A percentile compares a stretch with the other conserved stretches of the same genome.
These are phyloP conservation scores for Coniochaeta hoffmannii DNA, from an alignment of 2,329 filamentous ascomycete genomes.

Conservation along the genomic window DNA sequence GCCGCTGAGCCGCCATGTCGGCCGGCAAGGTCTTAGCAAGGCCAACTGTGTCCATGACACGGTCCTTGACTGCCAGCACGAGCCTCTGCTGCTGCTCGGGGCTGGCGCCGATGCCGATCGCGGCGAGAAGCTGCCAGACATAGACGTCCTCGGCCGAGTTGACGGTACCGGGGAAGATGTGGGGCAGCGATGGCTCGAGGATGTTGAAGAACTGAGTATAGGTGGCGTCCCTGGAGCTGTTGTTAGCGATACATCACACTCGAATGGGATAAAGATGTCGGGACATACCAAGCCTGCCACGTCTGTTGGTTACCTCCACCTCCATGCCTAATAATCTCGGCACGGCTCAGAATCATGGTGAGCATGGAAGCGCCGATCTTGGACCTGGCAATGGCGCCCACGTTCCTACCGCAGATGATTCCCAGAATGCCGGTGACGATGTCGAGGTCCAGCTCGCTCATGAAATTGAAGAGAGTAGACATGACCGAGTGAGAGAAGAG, in stretches of 20 bases:
- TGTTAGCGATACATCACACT: slow-evolving; percentile 21
- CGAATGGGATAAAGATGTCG: not conserved
- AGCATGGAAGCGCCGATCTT: slow-evolving; percentile 84
- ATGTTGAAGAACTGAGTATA: slow-evolving; percentile 85
- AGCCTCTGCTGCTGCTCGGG: slow-evolving; percentile 93
- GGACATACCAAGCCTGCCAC: slow-evolving; percentile 69
- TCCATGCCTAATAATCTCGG: slow-evolving; percentile 84
- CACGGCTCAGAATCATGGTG: slow-evolving; percentile 89
- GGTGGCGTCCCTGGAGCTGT: slow-evolving; percentile 52
- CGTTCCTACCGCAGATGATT: slow-evolving; percentile 74
- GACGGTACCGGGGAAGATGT: slow-evolving; percentile 87
- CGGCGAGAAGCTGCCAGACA: slow-evolving; percentile 95
- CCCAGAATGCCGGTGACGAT: slow-evolving; percentile 88
- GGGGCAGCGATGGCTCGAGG: slow-evolving; percentile 73
- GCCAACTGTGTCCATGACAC: slow-evolving; percentile 89
- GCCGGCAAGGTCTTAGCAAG: slow-evolving; percentile 84
- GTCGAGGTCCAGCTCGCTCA: slow-evolving; percentile 83
- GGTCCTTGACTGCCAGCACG: slow-evolving; percentile 93
- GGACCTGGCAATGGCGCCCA: slow-evolving; percentile 77
- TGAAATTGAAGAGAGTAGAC: slow-evolving; percentile 80
- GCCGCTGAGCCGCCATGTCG: slow-evolving; percentile 74
- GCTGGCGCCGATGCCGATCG: slow-evolving; percentile 86
- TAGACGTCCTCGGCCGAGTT: slow-evolving; percentile 89
- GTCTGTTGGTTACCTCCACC: slow-evolving; percentile 62
- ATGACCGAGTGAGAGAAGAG: slow-evolving; percentile 84